Conservation (phyloP, 2,329 filamentous ascomycete genomes). For the Aspergillus sp. region DNA sequence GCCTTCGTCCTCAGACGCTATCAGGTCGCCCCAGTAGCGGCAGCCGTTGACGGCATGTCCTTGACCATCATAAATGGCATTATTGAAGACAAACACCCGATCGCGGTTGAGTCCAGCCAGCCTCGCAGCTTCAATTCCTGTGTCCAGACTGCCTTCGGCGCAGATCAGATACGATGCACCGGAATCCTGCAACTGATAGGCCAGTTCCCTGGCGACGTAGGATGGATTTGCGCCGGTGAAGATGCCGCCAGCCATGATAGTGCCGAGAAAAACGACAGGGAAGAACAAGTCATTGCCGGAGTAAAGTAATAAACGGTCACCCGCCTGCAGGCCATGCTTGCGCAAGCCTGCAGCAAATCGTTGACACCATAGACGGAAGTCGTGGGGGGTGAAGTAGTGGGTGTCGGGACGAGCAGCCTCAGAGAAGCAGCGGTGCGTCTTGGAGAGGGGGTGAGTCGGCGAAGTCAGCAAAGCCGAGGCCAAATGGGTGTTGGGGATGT, state of each 20-base stretch:
- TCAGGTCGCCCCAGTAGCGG: slow-evolving; percentile 65
- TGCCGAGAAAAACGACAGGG: slow-evolving; percentile 68
- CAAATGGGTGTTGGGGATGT: slow-evolving; percentile 47
- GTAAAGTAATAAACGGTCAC: slow-evolving; percentile 73
- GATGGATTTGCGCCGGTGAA: slow-evolving; percentile 75
- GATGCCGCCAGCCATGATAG: slow-evolving; percentile 74
- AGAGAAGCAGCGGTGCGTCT: slow-evolving; percentile 54
- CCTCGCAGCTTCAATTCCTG: slow-evolving; percentile 66
- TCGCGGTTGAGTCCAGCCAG: slow-evolving; percentile 57
- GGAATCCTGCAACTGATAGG: slow-evolving; percentile 73
- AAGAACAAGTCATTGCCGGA: slow-evolving; percentile 74
- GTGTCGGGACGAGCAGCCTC: slow-evolving; percentile 68
- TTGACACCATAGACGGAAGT: slow-evolving; percentile 70
- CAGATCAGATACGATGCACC: slow-evolving; percentile 66
- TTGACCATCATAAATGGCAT: slow-evolving; percentile 50
- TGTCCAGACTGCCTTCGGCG: slow-evolving; percentile 60
- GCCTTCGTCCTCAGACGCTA: slow-evolving; percentile 56
- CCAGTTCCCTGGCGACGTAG: slow-evolving; percentile 70
- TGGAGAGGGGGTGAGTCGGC: slow-evolving; percentile 49
- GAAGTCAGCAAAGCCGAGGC: slow-evolving; percentile 53
- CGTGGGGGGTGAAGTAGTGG: slow-evolving; percentile 63
- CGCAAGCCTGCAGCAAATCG: slow-evolving; percentile 69
- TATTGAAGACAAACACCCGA: slow-evolving; percentile 68
- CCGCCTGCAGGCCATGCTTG: slow-evolving; percentile 63
- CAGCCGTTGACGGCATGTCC: slow-evolving; percentile 45